Percentiles rank a stretch among this genome's conserved stretches.
phyloP scores from a whole-genome alignment of 2,329 filamentous ascomycete species.

The Hypoxylon sp. region DNA sequence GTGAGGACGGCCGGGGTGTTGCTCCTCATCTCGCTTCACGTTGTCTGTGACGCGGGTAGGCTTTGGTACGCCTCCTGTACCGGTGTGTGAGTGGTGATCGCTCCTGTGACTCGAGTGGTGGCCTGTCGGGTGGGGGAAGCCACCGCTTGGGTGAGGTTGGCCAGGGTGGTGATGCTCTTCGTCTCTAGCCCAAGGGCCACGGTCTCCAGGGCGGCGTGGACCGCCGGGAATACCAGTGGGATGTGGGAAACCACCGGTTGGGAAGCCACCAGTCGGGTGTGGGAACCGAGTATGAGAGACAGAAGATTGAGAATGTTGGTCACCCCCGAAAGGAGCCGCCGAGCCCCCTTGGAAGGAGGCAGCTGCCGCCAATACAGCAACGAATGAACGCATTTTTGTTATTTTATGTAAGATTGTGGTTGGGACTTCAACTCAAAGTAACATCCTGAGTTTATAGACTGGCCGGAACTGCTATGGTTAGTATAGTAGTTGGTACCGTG shows the following conservation, averaged over 20 bases:
- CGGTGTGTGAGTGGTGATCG: conserved; percentile 1
- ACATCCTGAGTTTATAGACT: conserved; percentile 6
- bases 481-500: conserved; percentile 4
- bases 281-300: conserved; percentile 3
- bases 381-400: conserved; percentile 30
- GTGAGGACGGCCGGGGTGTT: conserved; percentile 12
- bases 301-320: not conserved
- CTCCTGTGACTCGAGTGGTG: not conserved
- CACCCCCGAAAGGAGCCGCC: conserved; percentile 18
- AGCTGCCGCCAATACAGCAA: conserved; percentile 24
- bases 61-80: no score
- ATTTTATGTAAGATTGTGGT: no score
- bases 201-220: conserved; percentile 6
- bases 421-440: no score
- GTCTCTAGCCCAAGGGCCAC: conserved; percentile 12
- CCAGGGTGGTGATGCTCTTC: conserved; percentile 3
- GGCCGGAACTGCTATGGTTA: conserved; percentile 12
- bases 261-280: conserved; percentile 16
- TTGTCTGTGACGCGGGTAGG: no score
- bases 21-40: no score
- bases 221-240: conserved; percentile 6
- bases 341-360: conserved; percentile 26
- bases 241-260: not conserved
- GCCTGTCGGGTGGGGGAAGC: conserved; percentile 1
- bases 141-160: conserved; percentile 3